Conservation (phyloP, 73 alveolate genomes). For the Symbiodinium pilosum region DNA sequence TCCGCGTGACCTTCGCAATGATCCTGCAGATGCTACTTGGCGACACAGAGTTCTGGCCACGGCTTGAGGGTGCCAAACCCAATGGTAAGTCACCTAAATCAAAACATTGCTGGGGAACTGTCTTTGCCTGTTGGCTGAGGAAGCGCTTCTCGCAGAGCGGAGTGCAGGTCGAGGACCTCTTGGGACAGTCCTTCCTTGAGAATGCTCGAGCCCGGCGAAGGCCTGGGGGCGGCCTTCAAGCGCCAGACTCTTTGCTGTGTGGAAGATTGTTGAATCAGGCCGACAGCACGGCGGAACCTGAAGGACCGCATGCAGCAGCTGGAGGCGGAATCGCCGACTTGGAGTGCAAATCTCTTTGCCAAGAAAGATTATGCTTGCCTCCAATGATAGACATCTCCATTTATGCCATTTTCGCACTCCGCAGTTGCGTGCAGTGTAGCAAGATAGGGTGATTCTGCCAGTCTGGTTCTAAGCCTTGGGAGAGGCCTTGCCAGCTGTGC, state of each 20-base stretch:
- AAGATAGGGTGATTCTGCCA: no score
- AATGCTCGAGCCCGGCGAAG: constrained; percentile 67
- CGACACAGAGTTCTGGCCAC: not conserved
- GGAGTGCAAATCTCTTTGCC: no score
- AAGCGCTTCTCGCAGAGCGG: constrained; percentile 70
- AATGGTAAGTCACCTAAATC: not conserved
- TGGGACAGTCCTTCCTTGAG: constrained; percentile 60
- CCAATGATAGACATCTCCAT: no score
- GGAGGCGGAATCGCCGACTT: no score
- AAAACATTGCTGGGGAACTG: no score
- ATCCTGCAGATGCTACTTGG: constrained; percentile 54
- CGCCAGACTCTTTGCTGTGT: no score
- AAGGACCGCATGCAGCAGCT: constrained; percentile 49
- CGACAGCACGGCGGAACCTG: constrained; percentile 38
- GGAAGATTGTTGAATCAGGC: not conserved
- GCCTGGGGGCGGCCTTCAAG: not conserved
- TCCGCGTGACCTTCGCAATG: constrained; percentile 76
- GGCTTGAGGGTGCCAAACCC: not conserved
- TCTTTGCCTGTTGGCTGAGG: constrained; percentile 22
- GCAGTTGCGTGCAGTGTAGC: no score
- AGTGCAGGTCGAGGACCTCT: constrained; percentile 55
- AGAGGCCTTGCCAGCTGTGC: constrained; percentile 34
- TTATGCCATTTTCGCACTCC: no score
- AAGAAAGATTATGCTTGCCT: no score
- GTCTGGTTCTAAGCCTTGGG: no score